Base-by-base conservation (phyloP, 1,139 yeast genomes). In the Kodamaea fungicola region DNA sequence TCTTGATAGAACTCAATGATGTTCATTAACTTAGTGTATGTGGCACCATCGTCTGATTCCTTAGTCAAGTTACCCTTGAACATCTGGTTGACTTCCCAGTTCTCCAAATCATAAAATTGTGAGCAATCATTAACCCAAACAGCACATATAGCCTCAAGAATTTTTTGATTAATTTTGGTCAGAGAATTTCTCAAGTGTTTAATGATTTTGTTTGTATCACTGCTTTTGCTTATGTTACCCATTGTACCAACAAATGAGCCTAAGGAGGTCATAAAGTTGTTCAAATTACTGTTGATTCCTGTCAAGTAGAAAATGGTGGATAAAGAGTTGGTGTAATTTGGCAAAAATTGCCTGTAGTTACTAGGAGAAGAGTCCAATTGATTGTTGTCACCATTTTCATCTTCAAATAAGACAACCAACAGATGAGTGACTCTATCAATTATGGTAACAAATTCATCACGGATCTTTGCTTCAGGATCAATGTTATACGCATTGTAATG, bases 71-170 rank as follows among this genome's bases (percentile, higher is more conserved):
- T 28, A 8, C 33, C 35, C 9, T 47, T 46, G 24, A 19, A 22
- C 13, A 26, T 27, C 8, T 31, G 34, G 31, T 57, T 58, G 12
- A 61, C 53, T 35, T 62, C 69, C 75, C 76, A 70, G 34, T 55
- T 59, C 40, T 71, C 76, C 25, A 71, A 52, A 38, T 68, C 74
- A 48, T 64, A 69, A 33, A 71, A 65, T 45, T 71, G 76, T 2
- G 71, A 55, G 45, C 75, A 70, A 46, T 71, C 76, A 45, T 71
- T 71, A 2, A 70, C 68, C 76, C 76, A 71, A 1, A 67, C 69
- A 4, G 76, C 59, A 47, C 76, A 70, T 2, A 64, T 47, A 1
- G 74, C 75, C 47, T 71, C 76, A 38, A 70, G 47, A 3, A 69
- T 59, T 37, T 62, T 62, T 44, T 68, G 75, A 41, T 65, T 67